Evolutionary conservation across 805 yeast species (phyloP).

Genomic region (Blastobotrys chiropterorum): DNA sequence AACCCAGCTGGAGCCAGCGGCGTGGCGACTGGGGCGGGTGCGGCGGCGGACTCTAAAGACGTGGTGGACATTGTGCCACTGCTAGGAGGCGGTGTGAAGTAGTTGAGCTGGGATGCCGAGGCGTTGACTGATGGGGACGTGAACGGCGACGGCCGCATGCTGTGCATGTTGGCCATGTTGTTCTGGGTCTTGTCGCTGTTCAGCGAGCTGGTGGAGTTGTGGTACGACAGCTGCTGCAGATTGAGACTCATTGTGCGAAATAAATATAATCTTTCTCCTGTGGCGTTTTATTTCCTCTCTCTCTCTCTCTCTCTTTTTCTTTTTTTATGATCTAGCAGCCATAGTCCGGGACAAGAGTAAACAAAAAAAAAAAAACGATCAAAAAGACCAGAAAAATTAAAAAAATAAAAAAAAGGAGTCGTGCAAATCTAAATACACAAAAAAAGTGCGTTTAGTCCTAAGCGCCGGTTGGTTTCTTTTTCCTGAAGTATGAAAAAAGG

Average conservation of each 20-base stretch:
- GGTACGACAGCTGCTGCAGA: neutral
- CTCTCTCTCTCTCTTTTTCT: neutral
- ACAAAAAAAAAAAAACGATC: neutral
- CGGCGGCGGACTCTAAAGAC: neutral
- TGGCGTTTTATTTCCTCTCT: too few relatives aligned
- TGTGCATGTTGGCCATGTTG: neutral
- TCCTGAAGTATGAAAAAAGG: neutral
- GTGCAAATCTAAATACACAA: neutral
- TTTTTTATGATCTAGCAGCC: neutral
- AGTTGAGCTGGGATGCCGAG: neutral
- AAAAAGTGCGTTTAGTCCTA: neutral
- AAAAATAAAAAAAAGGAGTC: neutral
- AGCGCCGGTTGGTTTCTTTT: too few relatives aligned
- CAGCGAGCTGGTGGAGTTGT: neutral
- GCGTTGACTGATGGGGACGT: neutral
- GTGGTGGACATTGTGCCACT: neutral
- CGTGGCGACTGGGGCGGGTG: neutral
- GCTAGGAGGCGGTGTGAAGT: neutral
- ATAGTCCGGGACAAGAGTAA: neutral
- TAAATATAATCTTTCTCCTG: too few relatives aligned
- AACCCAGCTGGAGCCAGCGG: conserved; percentile 5
- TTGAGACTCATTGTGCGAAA: neutral
- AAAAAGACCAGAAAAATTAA: too few relatives aligned
- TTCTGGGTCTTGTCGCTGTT: neutral
- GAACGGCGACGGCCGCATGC: neutral